Evolutionary conservation across 2,329 filamentous ascomycete genomes (phyloP).

Genomic region (Epichloe glyceriae): DNA sequence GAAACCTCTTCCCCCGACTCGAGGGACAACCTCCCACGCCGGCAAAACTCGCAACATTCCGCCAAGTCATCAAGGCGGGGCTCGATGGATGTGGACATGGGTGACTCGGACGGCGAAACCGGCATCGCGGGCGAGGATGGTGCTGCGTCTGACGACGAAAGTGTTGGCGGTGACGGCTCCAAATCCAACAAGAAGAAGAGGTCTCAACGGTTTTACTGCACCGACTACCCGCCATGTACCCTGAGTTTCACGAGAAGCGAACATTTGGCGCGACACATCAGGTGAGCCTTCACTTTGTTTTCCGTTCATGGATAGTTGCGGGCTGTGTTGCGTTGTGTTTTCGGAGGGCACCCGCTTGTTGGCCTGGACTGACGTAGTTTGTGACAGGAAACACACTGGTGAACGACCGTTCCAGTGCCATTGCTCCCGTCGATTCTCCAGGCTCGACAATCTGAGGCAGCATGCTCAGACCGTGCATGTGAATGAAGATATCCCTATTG

Average conservation of each 20-base stretch:
- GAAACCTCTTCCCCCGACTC: slow-evolving; percentile 38
- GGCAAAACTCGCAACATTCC: slow-evolving; percentile 47
- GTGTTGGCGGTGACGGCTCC: slow-evolving; percentile 48
- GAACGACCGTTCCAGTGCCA: slow-evolving; percentile 96
- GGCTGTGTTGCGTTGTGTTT: too few species aligned
- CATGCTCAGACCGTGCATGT: slow-evolving; percentile 97
- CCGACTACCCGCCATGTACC: slow-evolving; percentile 84
- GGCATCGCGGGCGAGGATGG: slow-evolving; percentile 32
- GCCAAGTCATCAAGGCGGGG: slow-evolving; percentile 40
- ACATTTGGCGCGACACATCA: slow-evolving; percentile 86
- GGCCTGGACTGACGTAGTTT: neutral
- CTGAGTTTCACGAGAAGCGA: slow-evolving; percentile 93
- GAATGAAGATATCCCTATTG: slow-evolving; percentile 89
- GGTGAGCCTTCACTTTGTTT: slow-evolving; percentile 34
- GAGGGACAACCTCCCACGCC: slow-evolving; percentile 21
- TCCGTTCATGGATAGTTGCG: neutral
- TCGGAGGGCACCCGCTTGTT: neutral
- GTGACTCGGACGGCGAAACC: slow-evolving; percentile 56
- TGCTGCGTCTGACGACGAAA: slow-evolving; percentile 51
- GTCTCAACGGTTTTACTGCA: slow-evolving; percentile 91
- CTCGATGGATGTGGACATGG: slow-evolving; percentile 63
- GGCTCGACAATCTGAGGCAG: slow-evolving; percentile 87
- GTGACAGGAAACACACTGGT: slow-evolving; percentile 77
- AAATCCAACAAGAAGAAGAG: slow-evolving; percentile 88
- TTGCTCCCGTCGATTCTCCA: slow-evolving; percentile 83